Conservation (phyloP, 2,329 filamentous ascomycete species). For the Aspergillus novoparasiticus region DNA sequence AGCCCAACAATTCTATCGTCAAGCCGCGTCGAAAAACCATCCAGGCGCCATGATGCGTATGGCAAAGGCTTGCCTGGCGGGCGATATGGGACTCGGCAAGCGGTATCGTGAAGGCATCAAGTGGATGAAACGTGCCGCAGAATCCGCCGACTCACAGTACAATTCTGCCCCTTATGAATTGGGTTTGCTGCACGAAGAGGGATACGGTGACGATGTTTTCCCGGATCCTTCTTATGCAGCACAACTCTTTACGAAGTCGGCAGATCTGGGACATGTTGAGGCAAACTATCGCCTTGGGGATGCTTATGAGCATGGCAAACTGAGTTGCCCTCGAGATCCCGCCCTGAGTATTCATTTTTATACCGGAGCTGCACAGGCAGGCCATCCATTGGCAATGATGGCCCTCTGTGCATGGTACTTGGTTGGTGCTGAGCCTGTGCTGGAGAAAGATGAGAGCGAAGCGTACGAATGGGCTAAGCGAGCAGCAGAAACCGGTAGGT, state of each 20-base stretch:
- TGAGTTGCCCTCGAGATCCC: slow-evolving; percentile 86
- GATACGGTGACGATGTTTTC: slow-evolving; percentile 94
- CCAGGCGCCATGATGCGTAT: slow-evolving; percentile 93
- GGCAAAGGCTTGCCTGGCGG: slow-evolving; percentile 84
- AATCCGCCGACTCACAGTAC: slow-evolving; percentile 88
- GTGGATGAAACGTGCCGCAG: slow-evolving; percentile 91
- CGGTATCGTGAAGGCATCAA: slow-evolving; percentile 89
- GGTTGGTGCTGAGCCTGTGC: slow-evolving; percentile 85
- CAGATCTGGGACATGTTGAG: slow-evolving; percentile 85
- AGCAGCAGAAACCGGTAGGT: slow-evolving; percentile 81
- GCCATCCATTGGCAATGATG: slow-evolving; percentile 92
- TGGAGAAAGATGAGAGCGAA: slow-evolving; percentile 94
- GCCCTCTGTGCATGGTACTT: slow-evolving; percentile 98
- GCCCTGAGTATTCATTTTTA: slow-evolving; percentile 97
- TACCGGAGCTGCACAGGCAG: slow-evolving; percentile 83
- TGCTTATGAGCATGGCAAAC: slow-evolving; percentile 88
- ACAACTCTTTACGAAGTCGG: slow-evolving; percentile 90
- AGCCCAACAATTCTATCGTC: slow-evolving; percentile 89
- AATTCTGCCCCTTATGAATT: slow-evolving; percentile 92
- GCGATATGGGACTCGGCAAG: slow-evolving; percentile 81
- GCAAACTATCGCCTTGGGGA: slow-evolving; percentile 90
- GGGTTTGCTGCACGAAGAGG: slow-evolving; percentile 82
- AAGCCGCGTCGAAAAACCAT: slow-evolving; percentile 89
- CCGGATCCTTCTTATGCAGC: slow-evolving; percentile 87
- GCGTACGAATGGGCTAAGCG: slow-evolving; percentile 94